These are phyloP conservation scores for Cyclaneusma minus DNA, from an alignment of 2,329 filamentous ascomycete species.

Conservation along the genomic window DNA sequence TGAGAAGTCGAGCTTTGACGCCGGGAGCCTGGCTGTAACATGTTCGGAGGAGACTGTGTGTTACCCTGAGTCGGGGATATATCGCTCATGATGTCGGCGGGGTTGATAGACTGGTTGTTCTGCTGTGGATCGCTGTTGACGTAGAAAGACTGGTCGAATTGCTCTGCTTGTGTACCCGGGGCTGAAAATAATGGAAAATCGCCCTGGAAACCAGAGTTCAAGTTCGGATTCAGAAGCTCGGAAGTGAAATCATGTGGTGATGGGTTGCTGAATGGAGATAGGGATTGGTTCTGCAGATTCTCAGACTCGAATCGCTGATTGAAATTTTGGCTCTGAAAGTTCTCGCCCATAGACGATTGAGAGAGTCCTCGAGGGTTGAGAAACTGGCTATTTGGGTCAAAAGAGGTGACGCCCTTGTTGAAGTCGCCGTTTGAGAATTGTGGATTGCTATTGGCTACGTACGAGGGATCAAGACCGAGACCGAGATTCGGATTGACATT, in stretches of 20 bases:
- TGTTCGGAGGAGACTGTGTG: slow-evolving; percentile 14
- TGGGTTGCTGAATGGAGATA: slow-evolving; percentile 23
- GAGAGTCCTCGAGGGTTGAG: slow-evolving; percentile 21
- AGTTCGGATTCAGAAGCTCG: slow-evolving; percentile 32
- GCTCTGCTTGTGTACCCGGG: slow-evolving; percentile 33
- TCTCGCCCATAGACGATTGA: neutral
- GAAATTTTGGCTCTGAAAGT: slow-evolving; percentile 11
- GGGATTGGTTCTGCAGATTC: slow-evolving; percentile 23
- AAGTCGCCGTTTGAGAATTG: slow-evolving; percentile 28
- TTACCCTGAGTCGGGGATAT: slow-evolving; percentile 26
- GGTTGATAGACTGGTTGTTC: slow-evolving; percentile 27
- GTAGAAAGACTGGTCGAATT: slow-evolving; percentile 48
- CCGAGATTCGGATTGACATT: slow-evolving; percentile 39
- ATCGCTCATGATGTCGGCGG: slow-evolving; percentile 28
- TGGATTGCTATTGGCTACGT: slow-evolving; percentile 24
- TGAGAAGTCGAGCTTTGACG: slow-evolving; percentile 19
- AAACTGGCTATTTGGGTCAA: slow-evolving; percentile 27
- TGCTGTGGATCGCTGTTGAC: slow-evolving; percentile 29
- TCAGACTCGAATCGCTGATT: slow-evolving; percentile 18
- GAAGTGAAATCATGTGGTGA: slow-evolving; percentile 32
- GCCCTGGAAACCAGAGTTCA: slow-evolving; percentile 31
- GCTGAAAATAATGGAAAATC: slow-evolving; percentile 53
- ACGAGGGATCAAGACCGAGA: slow-evolving; percentile 39
- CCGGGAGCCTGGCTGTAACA: slow-evolving; percentile 13
- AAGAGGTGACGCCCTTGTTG: slow-evolving; percentile 14